Evolutionary conservation across 2,329 filamentous ascomycete genomes (phyloP).

Genomic region (Aspergillus tanneri): DNA sequence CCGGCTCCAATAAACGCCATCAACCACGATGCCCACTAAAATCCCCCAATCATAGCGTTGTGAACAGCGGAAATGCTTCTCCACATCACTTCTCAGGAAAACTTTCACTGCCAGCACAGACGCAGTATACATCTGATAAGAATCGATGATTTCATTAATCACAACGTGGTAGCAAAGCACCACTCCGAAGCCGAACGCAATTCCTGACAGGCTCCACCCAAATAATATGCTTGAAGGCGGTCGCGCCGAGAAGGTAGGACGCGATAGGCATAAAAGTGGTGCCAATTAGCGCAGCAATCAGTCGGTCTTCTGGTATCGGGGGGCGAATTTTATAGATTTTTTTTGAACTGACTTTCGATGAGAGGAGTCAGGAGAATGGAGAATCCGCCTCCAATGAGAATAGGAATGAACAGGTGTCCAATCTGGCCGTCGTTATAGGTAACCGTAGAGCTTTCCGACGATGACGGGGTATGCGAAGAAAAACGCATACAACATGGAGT

Average conservation of each 20-base stretch:
- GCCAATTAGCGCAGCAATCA: constrained; percentile 71
- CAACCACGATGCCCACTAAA: constrained; percentile 71
- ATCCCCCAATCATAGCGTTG: constrained; percentile 63
- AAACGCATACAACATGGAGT: constrained; percentile 49
- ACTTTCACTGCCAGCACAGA: constrained; percentile 48
- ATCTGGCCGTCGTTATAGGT: constrained; percentile 38
- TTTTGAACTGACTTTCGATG: constrained; percentile 75
- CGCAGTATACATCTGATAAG: constrained; percentile 45
- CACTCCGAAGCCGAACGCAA: constrained; percentile 73
- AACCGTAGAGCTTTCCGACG: constrained; percentile 67
- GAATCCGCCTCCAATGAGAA: constrained; percentile 34
- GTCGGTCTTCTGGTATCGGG: constrained; percentile 70
- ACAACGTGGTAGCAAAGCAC: constrained; percentile 75
- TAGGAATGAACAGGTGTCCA: constrained; percentile 45
- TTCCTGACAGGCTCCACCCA: constrained; percentile 60
- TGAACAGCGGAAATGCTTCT: constrained; percentile 71
- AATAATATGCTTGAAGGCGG: constrained; percentile 57
- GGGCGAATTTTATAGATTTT: constrained; percentile 57
- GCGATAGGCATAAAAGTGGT: constrained; percentile 67
- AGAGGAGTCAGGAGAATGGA: constrained; percentile 32
- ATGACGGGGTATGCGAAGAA: constrained; percentile 58
- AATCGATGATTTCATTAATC: constrained; percentile 73
- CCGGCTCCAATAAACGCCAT: constrained; percentile 55
- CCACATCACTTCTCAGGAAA: constrained; percentile 58
- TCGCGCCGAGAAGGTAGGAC: constrained; percentile 63